Conservation (phyloP, 2,329 filamentous ascomycete species). For the Claviceps cyperi region DNA sequence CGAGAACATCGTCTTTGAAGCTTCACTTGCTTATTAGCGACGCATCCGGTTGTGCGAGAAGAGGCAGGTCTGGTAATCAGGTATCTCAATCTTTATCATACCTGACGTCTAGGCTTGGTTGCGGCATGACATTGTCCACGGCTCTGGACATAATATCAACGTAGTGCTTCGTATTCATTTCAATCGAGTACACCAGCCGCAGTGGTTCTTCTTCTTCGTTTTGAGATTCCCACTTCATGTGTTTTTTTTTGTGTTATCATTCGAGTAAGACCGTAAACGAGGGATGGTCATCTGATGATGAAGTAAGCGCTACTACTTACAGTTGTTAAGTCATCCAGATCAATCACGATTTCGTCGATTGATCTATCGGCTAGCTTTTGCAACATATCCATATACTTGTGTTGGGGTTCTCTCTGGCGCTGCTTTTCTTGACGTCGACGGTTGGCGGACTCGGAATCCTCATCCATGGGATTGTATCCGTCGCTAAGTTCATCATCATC, state of each 20-base stretch:
- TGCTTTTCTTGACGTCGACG: constrained; percentile 35
- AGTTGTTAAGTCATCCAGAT: constrained; percentile 71
- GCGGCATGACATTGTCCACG: constrained; percentile 74
- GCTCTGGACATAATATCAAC: constrained; percentile 82
- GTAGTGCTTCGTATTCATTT: constrained; percentile 87
- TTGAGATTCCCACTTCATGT: constrained; percentile 59
- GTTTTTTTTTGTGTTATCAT: background rate
- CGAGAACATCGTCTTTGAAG: constrained; percentile 94
- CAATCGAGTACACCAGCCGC: constrained; percentile 69
- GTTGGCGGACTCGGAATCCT: constrained; percentile 47
- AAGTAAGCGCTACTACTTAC: constrained; percentile 30
- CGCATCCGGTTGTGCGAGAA: background rate
- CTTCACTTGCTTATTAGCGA: constrained; percentile 24
- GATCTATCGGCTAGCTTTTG: constrained; percentile 76
- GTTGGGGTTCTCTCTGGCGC: constrained; percentile 42
- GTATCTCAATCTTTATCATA: constrained; percentile 19
- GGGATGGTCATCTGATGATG: background rate
- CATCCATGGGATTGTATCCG: constrained; percentile 87
- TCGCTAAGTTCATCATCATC: constrained; percentile 78
- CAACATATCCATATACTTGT: constrained; percentile 80
- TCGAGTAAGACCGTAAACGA: background rate
- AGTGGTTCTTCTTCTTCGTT: constrained; percentile 48
- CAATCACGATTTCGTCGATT: constrained; percentile 64
- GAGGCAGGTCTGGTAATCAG: background rate
- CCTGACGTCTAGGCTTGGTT: constrained; percentile 62